These are phyloP conservation scores for Pseudoscleropodium purum DNA, from an alignment of 225 moss, liverwort and hornwort genomes.

Conservation along the genomic window DNA sequence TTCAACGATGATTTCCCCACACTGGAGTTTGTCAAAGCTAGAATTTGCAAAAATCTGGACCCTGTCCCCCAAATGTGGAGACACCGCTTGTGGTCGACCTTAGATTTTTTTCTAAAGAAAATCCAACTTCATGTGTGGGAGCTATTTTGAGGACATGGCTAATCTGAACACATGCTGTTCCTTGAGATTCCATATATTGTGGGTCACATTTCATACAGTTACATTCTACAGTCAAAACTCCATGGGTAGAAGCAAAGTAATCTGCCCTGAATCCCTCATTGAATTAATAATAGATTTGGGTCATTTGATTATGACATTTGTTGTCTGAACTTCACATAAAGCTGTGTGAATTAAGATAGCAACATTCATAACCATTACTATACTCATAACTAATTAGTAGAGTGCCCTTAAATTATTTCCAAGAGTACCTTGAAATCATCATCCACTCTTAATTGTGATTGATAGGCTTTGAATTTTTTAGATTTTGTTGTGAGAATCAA, in stretches of 20 bases:
- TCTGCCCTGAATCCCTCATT: neutral
- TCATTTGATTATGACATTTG: too few relatives aligned
- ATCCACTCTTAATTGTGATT: too few relatives aligned
- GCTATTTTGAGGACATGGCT: neutral
- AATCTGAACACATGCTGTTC: neutral
- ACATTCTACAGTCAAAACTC: neutral
- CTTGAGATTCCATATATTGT: neutral
- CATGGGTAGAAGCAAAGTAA: neutral
- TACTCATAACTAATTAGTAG: too few relatives aligned
- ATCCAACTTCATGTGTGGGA: neutral
- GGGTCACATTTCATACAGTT: neutral
- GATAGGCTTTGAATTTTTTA: too few relatives aligned
- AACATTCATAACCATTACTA: too few relatives aligned
- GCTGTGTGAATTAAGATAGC: neutral
- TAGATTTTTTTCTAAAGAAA: neutral
- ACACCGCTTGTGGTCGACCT: neutral
- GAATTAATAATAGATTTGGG: neutral
- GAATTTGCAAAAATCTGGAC: neutral
- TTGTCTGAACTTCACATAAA: neutral
- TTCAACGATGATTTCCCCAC: neutral
- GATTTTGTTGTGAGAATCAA: too few relatives aligned
- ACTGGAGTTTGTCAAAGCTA: accelerated
- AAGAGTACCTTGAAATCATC: too few relatives aligned
- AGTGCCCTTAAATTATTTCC: too few relatives aligned
- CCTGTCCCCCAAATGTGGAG: neutral